Evolutionary conservation across 768 basidiomycete species (phyloP).

Genomic region (Postia placenta): DNA sequence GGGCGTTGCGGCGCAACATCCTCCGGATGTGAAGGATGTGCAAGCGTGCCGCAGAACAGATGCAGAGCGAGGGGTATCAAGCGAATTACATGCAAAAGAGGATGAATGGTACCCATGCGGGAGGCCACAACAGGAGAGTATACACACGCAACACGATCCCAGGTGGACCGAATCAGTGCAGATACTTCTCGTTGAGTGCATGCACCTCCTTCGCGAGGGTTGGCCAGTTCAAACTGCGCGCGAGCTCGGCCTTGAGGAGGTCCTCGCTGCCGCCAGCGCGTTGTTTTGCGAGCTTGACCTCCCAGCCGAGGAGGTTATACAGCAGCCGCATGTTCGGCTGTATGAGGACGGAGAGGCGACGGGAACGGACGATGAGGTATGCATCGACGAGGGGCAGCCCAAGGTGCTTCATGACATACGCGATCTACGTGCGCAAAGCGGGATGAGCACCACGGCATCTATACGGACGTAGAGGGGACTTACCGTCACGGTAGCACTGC

Average conservation of each 20-base stretch:
- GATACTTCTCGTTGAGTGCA: constrained; percentile 79
- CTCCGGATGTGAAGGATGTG: too few species aligned
- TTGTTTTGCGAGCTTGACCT: constrained; percentile 82
- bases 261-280: constrained; percentile 40
- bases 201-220: constrained; percentile 83
- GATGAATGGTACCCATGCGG: not conserved
- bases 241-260: constrained; percentile 46
- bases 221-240: constrained; percentile 74
- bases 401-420: constrained; percentile 95
- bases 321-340: constrained; percentile 96
- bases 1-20: too few species aligned
- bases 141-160: not conserved
- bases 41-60: not conserved
- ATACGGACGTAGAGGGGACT: constrained; percentile 23
- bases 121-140: not conserved
- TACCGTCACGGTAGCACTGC: constrained; percentile 89
- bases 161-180: constrained; percentile 26
- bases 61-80: not conserved
- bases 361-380: constrained; percentile 87
- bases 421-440: constrained; percentile 48
- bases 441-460: not conserved
- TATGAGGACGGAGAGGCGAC: constrained; percentile 83
- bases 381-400: constrained; percentile 84
- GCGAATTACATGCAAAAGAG: not conserved
- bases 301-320: constrained; percentile 94